These are phyloP conservation scores for Entelexis sorbosivorans DNA, from an alignment of 1,139 yeast genomes.

Conservation along the genomic window DNA sequence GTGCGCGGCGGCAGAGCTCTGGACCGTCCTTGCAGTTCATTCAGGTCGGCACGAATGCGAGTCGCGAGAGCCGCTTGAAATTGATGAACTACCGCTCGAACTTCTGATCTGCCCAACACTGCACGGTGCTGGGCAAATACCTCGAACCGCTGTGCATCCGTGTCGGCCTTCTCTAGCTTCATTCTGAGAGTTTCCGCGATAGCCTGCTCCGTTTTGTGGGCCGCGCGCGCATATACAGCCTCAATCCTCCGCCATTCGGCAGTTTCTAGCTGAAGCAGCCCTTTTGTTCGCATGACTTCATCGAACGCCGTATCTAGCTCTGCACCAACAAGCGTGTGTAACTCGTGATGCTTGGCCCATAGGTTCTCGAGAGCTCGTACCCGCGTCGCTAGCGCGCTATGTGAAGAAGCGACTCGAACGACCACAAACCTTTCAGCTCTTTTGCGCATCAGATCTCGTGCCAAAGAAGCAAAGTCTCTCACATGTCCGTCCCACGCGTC, in stretches of 20 bases:
- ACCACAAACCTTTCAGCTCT: constrained; percentile 63
- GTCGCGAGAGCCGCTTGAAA: constrained; percentile 13
- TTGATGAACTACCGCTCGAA: constrained; percentile 12
- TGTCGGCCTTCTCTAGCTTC: constrained; percentile 7
- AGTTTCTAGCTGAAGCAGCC: constrained; percentile 1
- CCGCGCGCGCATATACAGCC: constrained; percentile 8
- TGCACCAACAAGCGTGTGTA: constrained; percentile 31
- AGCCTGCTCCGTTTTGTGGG: constrained; percentile 10
- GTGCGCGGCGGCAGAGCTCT: constrained; percentile 12
- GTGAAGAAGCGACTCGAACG: constrained; percentile 45
- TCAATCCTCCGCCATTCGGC: constrained; percentile 11
- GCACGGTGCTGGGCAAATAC: constrained; percentile 9
- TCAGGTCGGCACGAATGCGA: constrained; percentile 6
- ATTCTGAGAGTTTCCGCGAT: constrained; percentile 11
- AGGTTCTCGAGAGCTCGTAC: constrained; percentile 39
- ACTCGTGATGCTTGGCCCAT: constrained; percentile 45
- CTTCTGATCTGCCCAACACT: constrained; percentile 16
- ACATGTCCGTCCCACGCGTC: constrained; percentile 40
- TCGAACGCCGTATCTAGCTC: constrained; percentile 26
- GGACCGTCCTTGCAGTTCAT: background rate
- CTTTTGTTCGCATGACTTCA: constrained; percentile 9
- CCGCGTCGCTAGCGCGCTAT: constrained; percentile 39
- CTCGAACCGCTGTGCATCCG: constrained; percentile 1
- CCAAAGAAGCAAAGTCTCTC: constrained; percentile 47
- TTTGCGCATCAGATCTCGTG: constrained; percentile 67